phyloP scores from a whole-genome alignment of 768 basidiomycete species.

The Hydnum rufescens region DNA sequence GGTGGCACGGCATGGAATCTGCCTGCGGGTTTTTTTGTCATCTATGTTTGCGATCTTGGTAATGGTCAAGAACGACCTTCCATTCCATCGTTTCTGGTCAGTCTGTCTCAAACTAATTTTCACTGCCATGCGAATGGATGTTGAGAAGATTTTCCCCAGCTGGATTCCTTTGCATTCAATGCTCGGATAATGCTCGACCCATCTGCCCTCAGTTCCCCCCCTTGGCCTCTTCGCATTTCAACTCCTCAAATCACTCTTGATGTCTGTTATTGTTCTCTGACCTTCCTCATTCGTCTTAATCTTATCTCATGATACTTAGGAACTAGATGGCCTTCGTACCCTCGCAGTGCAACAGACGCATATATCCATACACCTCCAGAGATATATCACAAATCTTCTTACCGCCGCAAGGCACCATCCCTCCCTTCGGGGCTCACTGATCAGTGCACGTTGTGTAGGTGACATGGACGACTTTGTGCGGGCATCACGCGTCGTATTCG shows the following conservation, averaged over 20 bases:
- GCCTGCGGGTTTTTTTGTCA: slow-evolving; percentile 47
- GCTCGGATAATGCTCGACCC: slow-evolving; percentile 16
- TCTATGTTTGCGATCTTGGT: slow-evolving; percentile 44
- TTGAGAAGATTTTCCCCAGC: slow-evolving; percentile 21
- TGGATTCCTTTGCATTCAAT: slow-evolving; percentile 67
- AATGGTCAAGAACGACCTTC: slow-evolving; percentile 42
- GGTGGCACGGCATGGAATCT: slow-evolving; percentile 24
- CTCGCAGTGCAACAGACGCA: slow-evolving; percentile 18
- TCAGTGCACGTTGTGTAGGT: no score
- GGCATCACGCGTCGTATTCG: no score
- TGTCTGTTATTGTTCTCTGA: slow-evolving; percentile 1
- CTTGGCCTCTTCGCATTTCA: slow-evolving; percentile 5
- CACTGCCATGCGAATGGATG: neutral
- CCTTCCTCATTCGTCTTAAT: neutral
- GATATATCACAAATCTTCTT: slow-evolving; percentile 59
- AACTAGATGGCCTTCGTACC: slow-evolving; percentile 12
- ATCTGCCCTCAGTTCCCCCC: neutral
- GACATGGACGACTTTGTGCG: no score
- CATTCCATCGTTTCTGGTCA: slow-evolving; percentile 44
- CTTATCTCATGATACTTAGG: neutral
- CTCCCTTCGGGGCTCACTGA: no score
- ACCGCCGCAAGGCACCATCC: slow-evolving; percentile 48
- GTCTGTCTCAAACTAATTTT: slow-evolving; percentile 15
- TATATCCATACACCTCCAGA: slow-evolving; percentile 30
- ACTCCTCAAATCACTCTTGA: neutral